These are phyloP conservation scores for Rhodotorula sphaerocarpa DNA, from an alignment of 768 basidiomycete genomes.

Conservation along the genomic window DNA sequence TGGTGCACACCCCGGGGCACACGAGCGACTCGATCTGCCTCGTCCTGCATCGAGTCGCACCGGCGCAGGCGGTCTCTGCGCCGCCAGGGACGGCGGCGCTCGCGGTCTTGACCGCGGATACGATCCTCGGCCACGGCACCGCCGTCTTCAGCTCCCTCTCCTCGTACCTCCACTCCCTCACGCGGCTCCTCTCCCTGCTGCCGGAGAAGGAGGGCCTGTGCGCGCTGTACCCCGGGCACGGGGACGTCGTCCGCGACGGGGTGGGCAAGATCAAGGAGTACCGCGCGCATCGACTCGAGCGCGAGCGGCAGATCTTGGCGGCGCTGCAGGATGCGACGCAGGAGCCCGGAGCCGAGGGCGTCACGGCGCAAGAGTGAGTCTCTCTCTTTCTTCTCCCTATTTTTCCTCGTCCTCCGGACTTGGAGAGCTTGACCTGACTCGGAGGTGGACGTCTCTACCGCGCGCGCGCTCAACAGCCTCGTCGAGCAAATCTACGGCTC, in stretches of 20 bases:
- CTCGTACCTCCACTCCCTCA: slow-evolving; percentile 54
- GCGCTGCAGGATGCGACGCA: background rate
- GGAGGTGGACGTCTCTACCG: background rate
- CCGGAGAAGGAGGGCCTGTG: too few relatives aligned
- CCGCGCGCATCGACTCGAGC: slow-evolving; percentile 67
- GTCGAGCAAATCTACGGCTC: slow-evolving; percentile 58
- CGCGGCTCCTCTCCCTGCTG: background rate
- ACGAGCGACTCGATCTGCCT: slow-evolving; percentile 77
- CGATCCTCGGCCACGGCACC: slow-evolving; percentile 80
- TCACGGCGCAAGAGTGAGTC: slow-evolving; percentile 41
- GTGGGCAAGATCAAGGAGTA: slow-evolving; percentile 59
- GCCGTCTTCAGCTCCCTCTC: slow-evolving; percentile 78
- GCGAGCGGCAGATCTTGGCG: slow-evolving; percentile 67
- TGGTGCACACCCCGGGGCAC: slow-evolving; percentile 83
- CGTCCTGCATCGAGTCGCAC: slow-evolving; percentile 52
- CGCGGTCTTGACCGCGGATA: slow-evolving; percentile 76
- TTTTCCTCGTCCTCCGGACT: background rate
- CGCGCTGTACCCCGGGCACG: slow-evolving; percentile 79
- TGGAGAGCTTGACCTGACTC: too few relatives aligned
- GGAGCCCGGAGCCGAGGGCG: slow-evolving; percentile 46
- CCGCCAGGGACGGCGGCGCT: too few relatives aligned
- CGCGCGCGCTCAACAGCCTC: slow-evolving; percentile 60
- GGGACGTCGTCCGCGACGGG: slow-evolving; percentile 64
- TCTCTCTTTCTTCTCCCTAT: background rate
- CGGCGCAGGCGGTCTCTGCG: too few relatives aligned